These are phyloP conservation scores for Pestalotiopsis sp. DNA, from an alignment of 2,329 filamentous ascomycete genomes.

Conservation along the genomic window DNA sequence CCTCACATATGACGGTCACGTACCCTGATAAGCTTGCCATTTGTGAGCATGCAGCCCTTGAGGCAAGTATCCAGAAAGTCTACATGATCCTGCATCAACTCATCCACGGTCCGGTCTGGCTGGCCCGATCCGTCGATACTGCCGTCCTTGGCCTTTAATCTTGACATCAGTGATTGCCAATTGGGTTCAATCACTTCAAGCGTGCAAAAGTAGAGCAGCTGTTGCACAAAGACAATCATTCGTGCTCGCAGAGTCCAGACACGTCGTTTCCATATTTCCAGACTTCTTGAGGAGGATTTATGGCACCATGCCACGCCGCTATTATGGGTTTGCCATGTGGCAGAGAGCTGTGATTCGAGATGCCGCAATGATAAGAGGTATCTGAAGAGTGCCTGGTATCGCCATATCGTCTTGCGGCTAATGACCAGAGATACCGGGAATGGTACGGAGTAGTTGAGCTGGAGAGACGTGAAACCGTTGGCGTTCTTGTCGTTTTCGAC, in stretches of 20 bases:
- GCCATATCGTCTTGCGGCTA: constrained; percentile 92
- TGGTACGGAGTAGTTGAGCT: constrained; percentile 91
- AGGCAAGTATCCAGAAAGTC: constrained; percentile 97
- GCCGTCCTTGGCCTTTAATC: constrained; percentile 67
- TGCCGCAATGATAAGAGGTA: constrained; percentile 90
- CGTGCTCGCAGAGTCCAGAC: constrained; percentile 90
- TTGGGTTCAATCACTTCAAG: constrained; percentile 97
- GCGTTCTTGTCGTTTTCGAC: constrained; percentile 86
- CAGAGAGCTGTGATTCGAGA: constrained; percentile 83
- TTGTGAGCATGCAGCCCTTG: constrained; percentile 99
- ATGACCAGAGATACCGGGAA: constrained; percentile 96
- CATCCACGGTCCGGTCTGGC: constrained; percentile 79
- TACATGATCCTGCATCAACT: constrained; percentile 98
- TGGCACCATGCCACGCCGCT: constrained; percentile 82
- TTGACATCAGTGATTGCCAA: constrained; percentile 92
- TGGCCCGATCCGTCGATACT: constrained; percentile 41
- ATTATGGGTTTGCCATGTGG: constrained; percentile 88
- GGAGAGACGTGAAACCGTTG: constrained; percentile 86
- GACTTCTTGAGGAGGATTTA: constrained; percentile 68
- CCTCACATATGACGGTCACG: constrained; percentile 21
- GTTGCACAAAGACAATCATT: constrained; percentile 97
- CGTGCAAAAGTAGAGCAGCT: constrained; percentile 95
- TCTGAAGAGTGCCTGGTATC: constrained; percentile 94
- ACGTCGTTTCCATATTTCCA: constrained; percentile 91
- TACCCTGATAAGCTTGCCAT: constrained; percentile 90